Evolutionary conservation across 169 alveolate species (phyloP).

Genomic region (Eimeria falciformis): DNA sequence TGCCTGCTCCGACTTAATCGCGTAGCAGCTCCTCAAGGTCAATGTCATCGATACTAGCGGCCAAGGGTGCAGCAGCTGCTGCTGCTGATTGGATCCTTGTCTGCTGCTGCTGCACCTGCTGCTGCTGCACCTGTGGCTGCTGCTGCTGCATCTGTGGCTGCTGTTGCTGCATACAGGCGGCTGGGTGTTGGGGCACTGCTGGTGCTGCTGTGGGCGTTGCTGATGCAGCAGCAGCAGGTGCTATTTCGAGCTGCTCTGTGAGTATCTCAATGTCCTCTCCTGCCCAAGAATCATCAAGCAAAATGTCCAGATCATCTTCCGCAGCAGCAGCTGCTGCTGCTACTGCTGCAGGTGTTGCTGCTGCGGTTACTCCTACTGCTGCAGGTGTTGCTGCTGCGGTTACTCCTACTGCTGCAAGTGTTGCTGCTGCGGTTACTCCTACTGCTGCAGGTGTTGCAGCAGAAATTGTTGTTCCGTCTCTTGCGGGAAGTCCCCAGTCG

Average conservation of each 20-base stretch:
- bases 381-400: background rate
- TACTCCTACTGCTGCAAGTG: background rate
- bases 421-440: background rate
- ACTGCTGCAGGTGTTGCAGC: background rate
- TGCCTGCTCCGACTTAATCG: conserved; percentile 35
- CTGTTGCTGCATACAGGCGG: conserved; percentile 14
- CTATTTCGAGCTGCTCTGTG: background rate
- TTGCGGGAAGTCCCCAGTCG: conserved; percentile 14
- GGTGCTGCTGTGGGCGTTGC: background rate
- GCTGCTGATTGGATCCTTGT: background rate
- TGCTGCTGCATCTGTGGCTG: conserved; percentile 21
- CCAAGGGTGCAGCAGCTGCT: background rate
- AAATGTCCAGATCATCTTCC: background rate
- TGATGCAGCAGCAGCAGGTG: background rate
- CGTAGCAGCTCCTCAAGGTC: conserved; percentile 46
- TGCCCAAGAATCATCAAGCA: background rate
- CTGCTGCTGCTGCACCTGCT: background rate
- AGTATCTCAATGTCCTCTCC: background rate
- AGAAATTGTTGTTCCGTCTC: background rate
- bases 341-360: conserved; percentile 28
- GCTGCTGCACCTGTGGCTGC: background rate
- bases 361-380: background rate
- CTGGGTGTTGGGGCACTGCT: conserved; percentile 5
- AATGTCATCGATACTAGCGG: conserved; percentile 35
- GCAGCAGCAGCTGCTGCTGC: conserved; percentile 58